Evolutionary conservation across 768 basidiomycete genomes (phyloP), one percentile per base, ranked within the genome.

Genomic region (Tylopilus subfusipes): DNA sequence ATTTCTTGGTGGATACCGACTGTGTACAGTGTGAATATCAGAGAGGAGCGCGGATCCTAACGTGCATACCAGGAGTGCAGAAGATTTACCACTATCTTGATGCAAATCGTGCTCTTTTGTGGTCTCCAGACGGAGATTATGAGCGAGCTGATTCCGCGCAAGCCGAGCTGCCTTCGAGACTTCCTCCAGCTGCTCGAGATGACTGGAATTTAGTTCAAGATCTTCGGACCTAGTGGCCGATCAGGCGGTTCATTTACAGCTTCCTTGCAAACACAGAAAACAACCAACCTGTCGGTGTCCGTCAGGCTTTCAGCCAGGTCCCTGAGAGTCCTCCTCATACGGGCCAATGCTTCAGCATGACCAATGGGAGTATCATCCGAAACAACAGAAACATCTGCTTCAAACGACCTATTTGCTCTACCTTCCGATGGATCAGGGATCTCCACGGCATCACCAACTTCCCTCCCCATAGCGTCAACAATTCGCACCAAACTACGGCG

Each of bases 381-480:
- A 49, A 56, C 36, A 52, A 56, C 36, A 47, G 66, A 65, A 43
- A 56, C 4, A 46, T 66, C 61, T 52, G 59, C 54, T 44, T 62
- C 62, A 50, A 61, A 49, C 16, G 48, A 59, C 53, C 39, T 57
- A 53, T 65, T 50, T 56, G 52, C 25, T 54, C 43, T 48, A 52
- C 43, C 56, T 27, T 59, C 53, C 29, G 61, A 56, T 30, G 61
- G 52, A 42, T 69, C 72, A 45, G 78, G 73, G 22, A 82, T 33
- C 45, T 53, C 52, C 42, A 55, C 31, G 9, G 58, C 42, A 42
- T 72, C 74, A 50, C 78, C 75, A 16, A 86, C 73, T 59, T 84
- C 81, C 49, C 73, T 77, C 9, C 86, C 88, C 80, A 86, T 83
- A 6, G 84, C 84, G 64, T 90, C 87, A 39, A 88, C 78, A 31